Base-by-base conservation (phyloP, 2,329 filamentous ascomycete genomes). In the Alternaria arborescens region DNA sequence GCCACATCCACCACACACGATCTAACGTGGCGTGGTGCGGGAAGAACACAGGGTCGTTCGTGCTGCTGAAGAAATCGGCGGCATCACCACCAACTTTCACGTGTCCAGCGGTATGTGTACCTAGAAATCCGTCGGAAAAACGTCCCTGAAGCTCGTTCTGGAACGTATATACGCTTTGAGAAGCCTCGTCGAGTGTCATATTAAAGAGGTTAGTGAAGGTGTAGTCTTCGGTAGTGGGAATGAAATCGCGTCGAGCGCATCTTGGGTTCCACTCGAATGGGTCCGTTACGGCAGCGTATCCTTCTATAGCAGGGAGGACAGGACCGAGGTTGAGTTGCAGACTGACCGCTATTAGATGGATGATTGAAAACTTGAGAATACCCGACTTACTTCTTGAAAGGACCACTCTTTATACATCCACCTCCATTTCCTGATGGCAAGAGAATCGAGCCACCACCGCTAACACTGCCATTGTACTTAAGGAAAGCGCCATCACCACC, bases 181-280 rank as follows among this genome's bases (percentile, higher is more conserved):
- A 61, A 40, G 85, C 85, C 63, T 84, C 81, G 60, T 87, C 87
- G 43, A 86, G 68, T 20, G 84, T 82, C 3, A 84, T 83, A 58
- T 81, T 78, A 65, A 58, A 42, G 2, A 71, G 44, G 40, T 86
- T 81, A 2, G 74, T 56, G 1, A 41, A 24, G 3, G 60, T 67
- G 4, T 62, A 48, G 59, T 61, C 64, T 5, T 53, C 56, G 3
- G 50, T 28, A 1, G 58, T 72, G 1, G 73, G 71, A 48, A 77
- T 73, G 24, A 80, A 60, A 48, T 78, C 74, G 8, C 77, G 72
- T 20, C 70, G 67, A 11, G 78, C 46, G 50, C 77, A 80, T 11
- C 77, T 70, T 8, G 72, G 72, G 41, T 77, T 73, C 30, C 64
- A 69, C 3, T 47, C 54, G 1, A 66, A 47, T 8, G 64, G 55